Percentiles rank a stretch among this genome's conserved stretches.
Evolutionary conservation across 371 early-diverging fungal genomes (phyloP).

Genomic region (Apophysomyces elegans): DNA sequence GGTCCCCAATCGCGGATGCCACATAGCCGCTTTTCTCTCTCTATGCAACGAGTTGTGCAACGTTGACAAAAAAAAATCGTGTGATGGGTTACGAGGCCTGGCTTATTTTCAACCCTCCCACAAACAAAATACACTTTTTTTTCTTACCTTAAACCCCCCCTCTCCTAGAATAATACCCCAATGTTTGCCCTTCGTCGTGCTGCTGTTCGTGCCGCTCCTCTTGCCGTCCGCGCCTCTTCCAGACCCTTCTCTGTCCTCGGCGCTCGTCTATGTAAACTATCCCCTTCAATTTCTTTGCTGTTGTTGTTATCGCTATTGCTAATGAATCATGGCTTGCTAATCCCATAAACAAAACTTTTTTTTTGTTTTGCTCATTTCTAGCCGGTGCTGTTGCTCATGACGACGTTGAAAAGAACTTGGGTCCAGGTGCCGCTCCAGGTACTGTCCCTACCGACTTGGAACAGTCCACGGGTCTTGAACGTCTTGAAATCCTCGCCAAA

Average conservation of each 20-base stretch:
- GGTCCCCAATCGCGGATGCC: too few relatives aligned
- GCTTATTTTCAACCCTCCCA: not conserved
- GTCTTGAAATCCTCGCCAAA: slow-evolving; percentile 85
- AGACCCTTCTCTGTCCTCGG: slow-evolving; percentile 38
- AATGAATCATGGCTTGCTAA: too few relatives aligned
- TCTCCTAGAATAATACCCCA: slow-evolving; percentile 1
- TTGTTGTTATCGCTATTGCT: not conserved
- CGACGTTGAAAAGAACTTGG: slow-evolving; percentile 29
- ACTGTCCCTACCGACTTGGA: slow-evolving; percentile 87
- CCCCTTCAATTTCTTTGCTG: not conserved
- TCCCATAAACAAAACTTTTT: not conserved
- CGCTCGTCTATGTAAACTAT: slow-evolving; percentile 33
- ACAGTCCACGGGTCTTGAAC: slow-evolving; percentile 92
- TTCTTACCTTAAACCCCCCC: slow-evolving; percentile 11
- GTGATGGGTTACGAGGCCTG: not conserved
- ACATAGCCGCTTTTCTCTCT: too few relatives aligned
- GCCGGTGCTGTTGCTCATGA: slow-evolving; percentile 46
- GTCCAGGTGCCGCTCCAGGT: slow-evolving; percentile 73
- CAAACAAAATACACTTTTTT: not conserved
- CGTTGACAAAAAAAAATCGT: not conserved
- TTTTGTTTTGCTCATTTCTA: not conserved
- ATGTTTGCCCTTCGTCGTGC: slow-evolving; percentile 46
- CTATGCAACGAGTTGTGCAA: not conserved
- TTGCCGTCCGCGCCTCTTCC: slow-evolving; percentile 23
- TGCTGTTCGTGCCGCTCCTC: slow-evolving; percentile 34